A percentile compares a stretch with the other conserved stretches of the same genome.
Evolutionary conservation across 2,329 filamentous ascomycete genomes (phyloP).

Genomic region (Arthrinium puccinioides): DNA sequence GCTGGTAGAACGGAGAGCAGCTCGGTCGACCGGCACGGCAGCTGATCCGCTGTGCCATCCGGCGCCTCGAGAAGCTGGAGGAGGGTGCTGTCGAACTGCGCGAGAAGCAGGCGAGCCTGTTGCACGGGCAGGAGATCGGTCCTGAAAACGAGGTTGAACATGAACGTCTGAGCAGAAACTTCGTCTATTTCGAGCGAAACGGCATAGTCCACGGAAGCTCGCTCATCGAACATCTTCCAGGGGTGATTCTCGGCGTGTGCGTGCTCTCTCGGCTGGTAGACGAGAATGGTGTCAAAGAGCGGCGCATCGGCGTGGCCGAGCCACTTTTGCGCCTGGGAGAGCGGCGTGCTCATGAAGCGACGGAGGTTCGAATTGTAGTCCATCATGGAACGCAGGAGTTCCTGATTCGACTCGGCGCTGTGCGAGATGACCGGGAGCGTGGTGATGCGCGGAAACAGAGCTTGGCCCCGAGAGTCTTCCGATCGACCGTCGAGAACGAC

Average conservation of each 20-base stretch:
- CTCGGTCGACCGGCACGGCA: conserved; percentile 21
- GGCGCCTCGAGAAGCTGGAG: conserved; percentile 46
- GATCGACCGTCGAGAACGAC: conserved; percentile 71
- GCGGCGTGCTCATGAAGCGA: conserved; percentile 63
- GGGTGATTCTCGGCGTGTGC: conserved; percentile 16
- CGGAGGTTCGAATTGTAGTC: conserved; percentile 55
- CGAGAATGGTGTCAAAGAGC: conserved; percentile 79
- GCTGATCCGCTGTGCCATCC: conserved; percentile 29
- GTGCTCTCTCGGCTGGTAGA: conserved; percentile 60
- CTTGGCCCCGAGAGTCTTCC: conserved; percentile 47
- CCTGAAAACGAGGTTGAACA: conserved; percentile 59
- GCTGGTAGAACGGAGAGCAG: conserved; percentile 63
- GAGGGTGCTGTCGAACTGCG: conserved; percentile 67
- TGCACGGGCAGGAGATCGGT: conserved; percentile 56
- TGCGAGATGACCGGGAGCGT: conserved; percentile 68
- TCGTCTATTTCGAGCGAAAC: conserved; percentile 76
- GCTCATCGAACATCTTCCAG: conserved; percentile 59
- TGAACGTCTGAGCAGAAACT: conserved; percentile 26
- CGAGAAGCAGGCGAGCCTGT: conserved; percentile 60
- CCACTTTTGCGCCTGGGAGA: conserved; percentile 67
- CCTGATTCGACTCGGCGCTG: conserved; percentile 43
- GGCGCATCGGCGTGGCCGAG: conserved; percentile 55
- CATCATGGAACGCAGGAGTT: conserved; percentile 58
- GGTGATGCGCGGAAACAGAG: conserved; percentile 71
- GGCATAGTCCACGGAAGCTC: conserved; percentile 67